Base-by-base conservation (phyloP, 2,329 filamentous ascomycete species). In the Neopestalotiopsis sp. region DNA sequence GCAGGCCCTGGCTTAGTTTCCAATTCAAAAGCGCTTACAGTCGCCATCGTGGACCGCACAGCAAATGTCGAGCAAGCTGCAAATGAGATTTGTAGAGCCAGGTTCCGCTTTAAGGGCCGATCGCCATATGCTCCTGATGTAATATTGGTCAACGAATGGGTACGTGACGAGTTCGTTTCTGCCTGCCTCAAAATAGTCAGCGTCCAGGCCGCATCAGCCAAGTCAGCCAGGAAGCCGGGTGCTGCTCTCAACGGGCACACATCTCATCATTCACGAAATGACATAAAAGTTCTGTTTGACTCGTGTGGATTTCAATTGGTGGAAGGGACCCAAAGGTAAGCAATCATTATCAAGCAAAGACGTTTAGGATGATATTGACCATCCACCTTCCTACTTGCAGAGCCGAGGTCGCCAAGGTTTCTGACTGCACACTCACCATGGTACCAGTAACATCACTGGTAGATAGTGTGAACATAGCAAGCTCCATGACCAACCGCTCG, bases 71-170 rank as follows among this genome's bases (percentile, higher is more conserved):
- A 81, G 7, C 73, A 77, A 2, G 88, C 90, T 0, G 89, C 89
- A 0, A 78, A 82, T 67, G 81, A 83, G 2, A 79, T 91, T 0
- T 82, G 86, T 0, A 80, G 78, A 0, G 87, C 89, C 1, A 81
- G 88, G 1, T 87, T 90, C 72, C 78, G 79, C 13, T 87, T 89
- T 34, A 80, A 84, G 1, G 88, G 89, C 2, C 80, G 77, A 1
- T 90, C 88, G 1, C 83, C 88, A 0, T 91, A 91, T 73, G 86
- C 88, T 0, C 89, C 89, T 0, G 89, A 91, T 72, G 40, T 90
- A 0, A 85, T 91, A 0, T 77, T 91, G 0, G 89, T 91, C n/a
- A 90, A 91, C 70, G 89, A 91, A 70, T 91, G 85, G 69, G 81
- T 84, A 3, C 86, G 86, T 78, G 82, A 85, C 67, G 80, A 82